These are phyloP conservation scores for Leccinum pallidistipes DNA, from an alignment of 1,284 basidiomycete genomes.

Conservation along the genomic window DNA sequence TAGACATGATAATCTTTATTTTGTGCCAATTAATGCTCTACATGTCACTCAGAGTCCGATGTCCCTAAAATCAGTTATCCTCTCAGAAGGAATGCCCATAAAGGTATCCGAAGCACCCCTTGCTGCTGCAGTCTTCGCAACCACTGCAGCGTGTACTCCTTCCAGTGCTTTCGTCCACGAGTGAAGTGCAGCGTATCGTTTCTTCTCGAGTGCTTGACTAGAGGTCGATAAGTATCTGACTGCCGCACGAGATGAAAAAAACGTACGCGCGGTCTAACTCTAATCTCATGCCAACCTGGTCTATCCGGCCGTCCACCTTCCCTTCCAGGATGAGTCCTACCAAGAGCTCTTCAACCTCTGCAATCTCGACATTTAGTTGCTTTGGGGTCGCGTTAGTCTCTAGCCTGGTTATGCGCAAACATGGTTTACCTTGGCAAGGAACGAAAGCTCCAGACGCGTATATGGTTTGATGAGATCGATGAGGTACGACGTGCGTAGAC, in stretches of 20 bases:
- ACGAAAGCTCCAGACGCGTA: constrained; percentile 87
- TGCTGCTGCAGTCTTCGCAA: constrained; percentile 62
- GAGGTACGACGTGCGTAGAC: constrained; percentile 92
- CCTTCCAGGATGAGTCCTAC: constrained; percentile 94
- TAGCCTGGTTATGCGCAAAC: not conserved
- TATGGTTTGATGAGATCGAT: constrained; percentile 98
- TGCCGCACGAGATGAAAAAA: constrained; percentile 14
- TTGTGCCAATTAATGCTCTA: constrained; percentile 9
- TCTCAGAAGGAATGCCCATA: constrained; percentile 31
- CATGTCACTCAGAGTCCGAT: constrained; percentile 24
- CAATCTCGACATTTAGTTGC: constrained; percentile 89
- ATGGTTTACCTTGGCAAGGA: constrained; percentile 77
- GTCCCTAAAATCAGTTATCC: constrained; percentile 33
- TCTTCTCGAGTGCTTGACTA: constrained; percentile 82
- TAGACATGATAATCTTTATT: not conserved
- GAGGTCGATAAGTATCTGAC: constrained; percentile 8
- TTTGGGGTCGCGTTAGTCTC: constrained; percentile 35
- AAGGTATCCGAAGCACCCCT: constrained; percentile 34
- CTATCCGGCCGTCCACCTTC: constrained; percentile 93
- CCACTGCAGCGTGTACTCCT: constrained; percentile 66
- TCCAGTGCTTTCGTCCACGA: constrained; percentile 82
- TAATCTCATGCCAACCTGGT: constrained; percentile 91
- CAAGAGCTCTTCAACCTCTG: constrained; percentile 91
- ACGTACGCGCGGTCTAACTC: constrained; percentile 88
- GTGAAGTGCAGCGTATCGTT: constrained; percentile 78